Conservation (phyloP, 2,329 filamentous ascomycete species). For the Furcasterigmium furcatum region DNA sequence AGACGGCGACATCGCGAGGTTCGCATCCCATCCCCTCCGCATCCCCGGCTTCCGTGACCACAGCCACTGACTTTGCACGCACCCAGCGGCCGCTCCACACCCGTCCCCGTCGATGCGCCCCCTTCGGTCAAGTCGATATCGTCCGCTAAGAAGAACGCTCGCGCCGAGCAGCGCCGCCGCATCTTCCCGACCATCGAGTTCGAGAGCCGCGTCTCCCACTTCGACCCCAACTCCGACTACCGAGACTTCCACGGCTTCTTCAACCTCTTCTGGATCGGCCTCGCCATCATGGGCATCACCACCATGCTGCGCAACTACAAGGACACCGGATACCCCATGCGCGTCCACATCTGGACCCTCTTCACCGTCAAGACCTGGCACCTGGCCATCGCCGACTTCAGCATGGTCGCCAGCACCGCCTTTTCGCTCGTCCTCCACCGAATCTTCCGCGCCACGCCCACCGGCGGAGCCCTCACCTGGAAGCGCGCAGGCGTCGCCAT, state of each 20-base stretch:
- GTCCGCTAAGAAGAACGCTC: conserved; percentile 76
- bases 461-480: conserved; percentile 65
- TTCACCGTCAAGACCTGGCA: conserved; percentile 90
- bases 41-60: conserved; percentile 1
- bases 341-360: conserved; percentile 81
- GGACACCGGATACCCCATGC: conserved; percentile 84
- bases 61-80: no score
- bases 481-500: conserved; percentile 71
- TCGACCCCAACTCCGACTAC: conserved; percentile 89
- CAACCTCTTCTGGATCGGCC: conserved; percentile 94
- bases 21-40: neutral
- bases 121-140: conserved; percentile 86
- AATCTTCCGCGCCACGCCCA: conserved; percentile 52
- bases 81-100: conserved; percentile 81
- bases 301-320: conserved; percentile 91
- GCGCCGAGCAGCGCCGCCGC: conserved; percentile 76
- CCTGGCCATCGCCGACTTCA: conserved; percentile 74
- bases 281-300: conserved; percentile 95
- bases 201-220: conserved; percentile 86
- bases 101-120: conserved; percentile 84
- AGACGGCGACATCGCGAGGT: conserved; percentile 12
- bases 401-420: conserved; percentile 78
- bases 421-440: conserved; percentile 72
- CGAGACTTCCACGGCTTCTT: conserved; percentile 97
- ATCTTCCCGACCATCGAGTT: conserved; percentile 94